Base-by-base conservation (phyloP, 495 filamentous ascomycete genomes). In the Hypoxylon lienhwacheense region DNA sequence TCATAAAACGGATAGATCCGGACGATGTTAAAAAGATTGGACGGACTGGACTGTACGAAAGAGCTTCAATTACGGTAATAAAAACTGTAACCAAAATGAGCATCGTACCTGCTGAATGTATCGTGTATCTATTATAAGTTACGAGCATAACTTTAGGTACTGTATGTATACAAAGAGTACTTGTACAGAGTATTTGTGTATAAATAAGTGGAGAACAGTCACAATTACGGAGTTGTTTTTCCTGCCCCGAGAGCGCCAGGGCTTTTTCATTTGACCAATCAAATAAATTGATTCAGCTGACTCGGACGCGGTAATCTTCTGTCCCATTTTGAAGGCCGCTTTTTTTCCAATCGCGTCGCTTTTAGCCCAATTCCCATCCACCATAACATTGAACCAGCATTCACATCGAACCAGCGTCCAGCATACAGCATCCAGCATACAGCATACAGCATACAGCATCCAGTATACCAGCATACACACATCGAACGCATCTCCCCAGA, bases 401-500 rank as follows among this genome's bases (percentile, higher is more conserved):
- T 34, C 28, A 51, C 47, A 31, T 19, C 21, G 36, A 43, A 42
- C 47, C 47, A 45, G 41, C 41, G 22, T 45, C 22, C 41, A n/a
- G n/a, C n/a, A n/a, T n/a, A n/a, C n/a, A n/a, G n/a, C n/a, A n/a
- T n/a, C n/a, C n/a, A n/a, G n/a, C n/a, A n/a, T n/a, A n/a, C n/a
- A n/a, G n/a, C n/a, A n/a, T n/a, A n/a, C n/a, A n/a, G n/a, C n/a
- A n/a, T n/a, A n/a, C n/a, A n/a, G n/a, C n/a, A n/a, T n/a, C n/a
- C n/a, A n/a, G n/a, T n/a, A n/a, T n/a, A n/a, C n/a, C 41, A 53
- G 39, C 40, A 32, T 33, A 34, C 33, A 41, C 41, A 44, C 43
- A 47, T 54, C 46, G 33, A 55, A 33, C 45, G 50, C 50, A 51
- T 55, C 51, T 61, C 51, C 51, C 51, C 50, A 61, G 56, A 60